phyloP scores from a whole-genome alignment of 805 yeast species.

The Kodamaea laetipori region DNA sequence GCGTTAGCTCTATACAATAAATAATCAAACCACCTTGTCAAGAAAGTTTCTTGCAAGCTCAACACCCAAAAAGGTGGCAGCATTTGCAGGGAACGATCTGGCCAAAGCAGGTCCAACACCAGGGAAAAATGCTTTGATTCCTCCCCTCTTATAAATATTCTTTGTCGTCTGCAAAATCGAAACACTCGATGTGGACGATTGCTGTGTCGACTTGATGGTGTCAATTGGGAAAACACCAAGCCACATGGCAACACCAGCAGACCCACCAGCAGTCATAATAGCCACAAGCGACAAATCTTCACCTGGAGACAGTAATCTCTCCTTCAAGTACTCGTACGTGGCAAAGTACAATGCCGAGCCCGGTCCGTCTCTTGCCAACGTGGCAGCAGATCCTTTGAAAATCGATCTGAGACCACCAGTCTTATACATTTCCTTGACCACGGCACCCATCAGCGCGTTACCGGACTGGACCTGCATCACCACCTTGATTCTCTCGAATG shows the following conservation, averaged over 20 bases:
- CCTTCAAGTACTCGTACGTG: constrained; percentile 82
- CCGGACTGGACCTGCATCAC: constrained; percentile 75
- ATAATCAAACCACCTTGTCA: constrained; percentile 33
- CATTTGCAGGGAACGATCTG: constrained; percentile 97
- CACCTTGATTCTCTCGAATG: constrained; percentile 94
- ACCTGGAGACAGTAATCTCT: constrained; percentile 55
- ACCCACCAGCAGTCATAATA: constrained; percentile 88
- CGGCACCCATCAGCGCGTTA: constrained; percentile 55
- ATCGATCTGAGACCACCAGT: constrained; percentile 84
- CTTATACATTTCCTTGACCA: constrained; percentile 65
- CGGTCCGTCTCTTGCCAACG: constrained; percentile 95
- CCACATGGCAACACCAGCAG: constrained; percentile 98
- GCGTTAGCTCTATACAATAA: constrained; percentile 8
- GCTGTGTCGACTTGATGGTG: constrained; percentile 85
- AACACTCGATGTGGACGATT: constrained; percentile 55
- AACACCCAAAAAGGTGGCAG: constrained; percentile 97
- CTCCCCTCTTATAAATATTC: constrained; percentile 72
- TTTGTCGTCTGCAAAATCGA: constrained; percentile 67
- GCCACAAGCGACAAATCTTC: constrained; percentile 67
- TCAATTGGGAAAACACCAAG: constrained; percentile 92
- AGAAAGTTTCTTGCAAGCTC: constrained; percentile 65
- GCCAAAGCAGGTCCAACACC: constrained; percentile 95
- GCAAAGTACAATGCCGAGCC: constrained; percentile 96
- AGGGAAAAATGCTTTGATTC: constrained; percentile 91
- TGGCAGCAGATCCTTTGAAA: constrained; percentile 89